phyloP scores from a whole-genome alignment of 768 basidiomycete species.

The Chlorophyllum brunneum region DNA sequence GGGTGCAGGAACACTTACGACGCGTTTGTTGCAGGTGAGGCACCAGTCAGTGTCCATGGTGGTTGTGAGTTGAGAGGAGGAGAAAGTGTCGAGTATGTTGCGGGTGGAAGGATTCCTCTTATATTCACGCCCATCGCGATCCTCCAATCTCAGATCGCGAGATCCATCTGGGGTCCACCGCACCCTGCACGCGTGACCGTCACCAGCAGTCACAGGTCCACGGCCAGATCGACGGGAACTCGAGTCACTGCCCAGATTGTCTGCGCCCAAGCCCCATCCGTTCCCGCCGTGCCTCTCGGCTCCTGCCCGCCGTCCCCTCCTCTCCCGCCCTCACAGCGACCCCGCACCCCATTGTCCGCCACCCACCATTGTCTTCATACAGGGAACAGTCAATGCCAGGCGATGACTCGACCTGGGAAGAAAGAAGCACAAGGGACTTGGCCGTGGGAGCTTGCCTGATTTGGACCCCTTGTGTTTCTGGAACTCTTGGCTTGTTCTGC shows the following conservation, averaged over 20 bases:
- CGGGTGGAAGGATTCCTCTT: constrained; percentile 6
- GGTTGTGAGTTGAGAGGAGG: constrained; percentile 17
- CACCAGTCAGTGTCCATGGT: constrained; percentile 71
- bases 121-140: not conserved
- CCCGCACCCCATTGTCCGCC: not conserved
- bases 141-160: constrained; percentile 3
- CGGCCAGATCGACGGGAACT: constrained; percentile 2
- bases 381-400: not conserved
- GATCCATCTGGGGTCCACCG: constrained; percentile 6
- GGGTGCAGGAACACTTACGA: constrained; percentile 37
- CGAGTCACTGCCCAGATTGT: not conserved
- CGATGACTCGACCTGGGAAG: constrained; percentile 5
- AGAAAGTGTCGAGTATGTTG: constrained; percentile 6
- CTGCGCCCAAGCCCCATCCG: constrained; percentile 6
- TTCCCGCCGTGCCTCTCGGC: constrained; percentile 4
- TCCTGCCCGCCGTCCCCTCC: not conserved
- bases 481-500: not conserved
- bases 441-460: constrained; percentile 5
- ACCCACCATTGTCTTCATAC: not conserved
- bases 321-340: not conserved
- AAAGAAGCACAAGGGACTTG: constrained; percentile 8
- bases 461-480: constrained; percentile 2
- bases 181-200: too few relatives aligned
- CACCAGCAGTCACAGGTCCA: not conserved
- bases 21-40: constrained; percentile 55